These are phyloP conservation scores for Middelhovenomyces tepae DNA, from an alignment of 805 yeast genomes.

Conservation along the genomic window DNA sequence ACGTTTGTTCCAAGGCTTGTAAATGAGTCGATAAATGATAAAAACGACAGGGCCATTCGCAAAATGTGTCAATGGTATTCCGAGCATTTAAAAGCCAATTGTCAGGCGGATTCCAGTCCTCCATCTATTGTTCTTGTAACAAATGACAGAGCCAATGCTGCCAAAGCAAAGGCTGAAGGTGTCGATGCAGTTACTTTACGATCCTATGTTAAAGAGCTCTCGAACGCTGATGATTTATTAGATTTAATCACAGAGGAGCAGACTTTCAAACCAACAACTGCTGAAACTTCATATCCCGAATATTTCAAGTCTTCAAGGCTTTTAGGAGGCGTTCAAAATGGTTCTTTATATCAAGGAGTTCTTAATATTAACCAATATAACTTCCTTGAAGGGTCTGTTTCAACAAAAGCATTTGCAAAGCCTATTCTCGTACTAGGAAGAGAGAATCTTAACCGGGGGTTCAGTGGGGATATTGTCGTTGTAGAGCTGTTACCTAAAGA, in stretches of 20 bases:
- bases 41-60: constrained; percentile 87
- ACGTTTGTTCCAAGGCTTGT: constrained; percentile 56
- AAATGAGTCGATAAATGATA: constrained; percentile 74
- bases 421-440: constrained; percentile 79
- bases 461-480: constrained; percentile 85
- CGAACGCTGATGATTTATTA: constrained; percentile 62
- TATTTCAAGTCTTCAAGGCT: constrained; percentile 74
- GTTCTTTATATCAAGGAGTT: constrained; percentile 78
- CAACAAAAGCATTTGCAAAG: constrained; percentile 61
- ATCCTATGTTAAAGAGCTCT: constrained; percentile 64
- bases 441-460: constrained; percentile 78
- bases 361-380: constrained; percentile 78
- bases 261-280: constrained; percentile 21
- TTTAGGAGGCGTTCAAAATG: constrained; percentile 84
- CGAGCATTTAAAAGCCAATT: constrained; percentile 42
- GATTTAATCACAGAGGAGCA: constrained; percentile 60
- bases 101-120: constrained; percentile 15
- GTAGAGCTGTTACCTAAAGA: constrained; percentile 79
- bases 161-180: constrained; percentile 46
- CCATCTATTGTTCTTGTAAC: constrained; percentile 40
- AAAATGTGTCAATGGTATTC: constrained; percentile 63
- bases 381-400: constrained; percentile 77
- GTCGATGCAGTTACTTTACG: constrained; percentile 47
- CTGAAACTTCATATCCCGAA: constrained; percentile 60
- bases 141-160: constrained; percentile 65